These are phyloP conservation scores for Rhododendron henanense DNA, from an alignment of 148 eudicot genomes.

Conservation along the genomic window DNA sequence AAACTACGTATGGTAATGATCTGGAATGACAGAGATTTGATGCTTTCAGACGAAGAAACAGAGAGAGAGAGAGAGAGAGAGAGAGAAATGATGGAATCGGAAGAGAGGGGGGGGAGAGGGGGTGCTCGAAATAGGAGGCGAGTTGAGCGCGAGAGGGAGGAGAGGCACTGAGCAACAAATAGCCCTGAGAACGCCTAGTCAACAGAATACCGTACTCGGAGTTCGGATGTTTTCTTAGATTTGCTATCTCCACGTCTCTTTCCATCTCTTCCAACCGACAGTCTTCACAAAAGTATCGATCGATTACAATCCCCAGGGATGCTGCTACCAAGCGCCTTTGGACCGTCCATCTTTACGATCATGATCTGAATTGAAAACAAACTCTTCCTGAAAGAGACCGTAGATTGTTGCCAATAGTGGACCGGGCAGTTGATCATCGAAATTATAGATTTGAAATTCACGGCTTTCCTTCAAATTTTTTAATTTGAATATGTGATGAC, in stretches of 20 bases:
- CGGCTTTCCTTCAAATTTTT: no score
- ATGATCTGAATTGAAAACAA: no score
- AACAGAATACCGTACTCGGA: neutral
- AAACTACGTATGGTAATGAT: neutral
- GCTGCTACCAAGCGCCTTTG: no score
- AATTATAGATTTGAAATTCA: no score
- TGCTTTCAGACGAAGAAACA: neutral
- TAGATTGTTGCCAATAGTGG: no score
- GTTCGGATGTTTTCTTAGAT: neutral
- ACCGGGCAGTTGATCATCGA: no score
- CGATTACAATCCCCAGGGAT: no score
- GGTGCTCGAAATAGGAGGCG: constrained; percentile 31
- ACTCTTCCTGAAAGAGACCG: no score
- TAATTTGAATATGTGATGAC: no score
- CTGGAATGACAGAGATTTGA: neutral
- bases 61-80: constrained; percentile 2
- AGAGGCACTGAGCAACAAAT: constrained; percentile 9
- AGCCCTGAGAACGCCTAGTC: constrained; percentile 1
- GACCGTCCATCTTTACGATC: no score
- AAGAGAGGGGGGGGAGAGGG: neutral
- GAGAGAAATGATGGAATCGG: constrained; percentile 7
- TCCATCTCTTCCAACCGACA: neutral
- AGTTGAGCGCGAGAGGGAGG: constrained; percentile 24
- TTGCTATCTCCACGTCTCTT: constrained; percentile 2
- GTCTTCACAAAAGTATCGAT: neutral